Percentiles rank a stretch among this genome's conserved stretches.
These are phyloP conservation scores for Punica granatum DNA, from an alignment of 345 rosid genomes.

Conservation along the genomic window DNA sequence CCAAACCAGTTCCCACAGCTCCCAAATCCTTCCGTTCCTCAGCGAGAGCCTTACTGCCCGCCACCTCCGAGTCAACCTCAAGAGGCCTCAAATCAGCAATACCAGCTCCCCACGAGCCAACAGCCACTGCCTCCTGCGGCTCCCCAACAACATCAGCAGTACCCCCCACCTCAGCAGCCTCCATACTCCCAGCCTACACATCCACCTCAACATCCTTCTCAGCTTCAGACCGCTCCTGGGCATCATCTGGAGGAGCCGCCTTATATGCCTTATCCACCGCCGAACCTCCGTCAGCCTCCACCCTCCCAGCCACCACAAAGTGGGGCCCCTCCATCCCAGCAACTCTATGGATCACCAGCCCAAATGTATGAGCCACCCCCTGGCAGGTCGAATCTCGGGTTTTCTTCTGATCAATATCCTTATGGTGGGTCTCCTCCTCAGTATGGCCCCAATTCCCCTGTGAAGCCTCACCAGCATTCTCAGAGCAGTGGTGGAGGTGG, in stretches of 20 bases:
- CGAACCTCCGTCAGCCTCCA: conserved; percentile 47
- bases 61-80: conserved; percentile 54
- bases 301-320: conserved; percentile 36
- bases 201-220: conserved; percentile 27
- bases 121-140: conserved; percentile 33
- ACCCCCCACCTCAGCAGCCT: conserved; percentile 34
- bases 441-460: conserved; percentile 42
- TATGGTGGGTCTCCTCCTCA: conserved; percentile 52
- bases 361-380: conserved; percentile 51
- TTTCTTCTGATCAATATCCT: conserved; percentile 49
- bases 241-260: conserved; percentile 65
- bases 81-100: conserved; percentile 55
- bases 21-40: conserved; percentile 46
- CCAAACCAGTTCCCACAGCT: conserved; percentile 49
- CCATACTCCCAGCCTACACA: conserved; percentile 41
- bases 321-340: conserved; percentile 52
- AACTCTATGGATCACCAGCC: conserved; percentile 46
- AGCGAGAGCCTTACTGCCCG: conserved; percentile 57
- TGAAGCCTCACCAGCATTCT: conserved; percentile 42
- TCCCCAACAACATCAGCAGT: conserved; percentile 56
- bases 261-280: conserved; percentile 33
- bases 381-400: conserved; percentile 52
- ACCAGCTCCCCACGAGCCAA: conserved; percentile 45
- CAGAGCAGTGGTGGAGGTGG: conserved; percentile 38
- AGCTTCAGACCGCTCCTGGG: conserved; percentile 39